Conservation (phyloP, 441 rosid species). For the Biscutella laevigata region DNA sequence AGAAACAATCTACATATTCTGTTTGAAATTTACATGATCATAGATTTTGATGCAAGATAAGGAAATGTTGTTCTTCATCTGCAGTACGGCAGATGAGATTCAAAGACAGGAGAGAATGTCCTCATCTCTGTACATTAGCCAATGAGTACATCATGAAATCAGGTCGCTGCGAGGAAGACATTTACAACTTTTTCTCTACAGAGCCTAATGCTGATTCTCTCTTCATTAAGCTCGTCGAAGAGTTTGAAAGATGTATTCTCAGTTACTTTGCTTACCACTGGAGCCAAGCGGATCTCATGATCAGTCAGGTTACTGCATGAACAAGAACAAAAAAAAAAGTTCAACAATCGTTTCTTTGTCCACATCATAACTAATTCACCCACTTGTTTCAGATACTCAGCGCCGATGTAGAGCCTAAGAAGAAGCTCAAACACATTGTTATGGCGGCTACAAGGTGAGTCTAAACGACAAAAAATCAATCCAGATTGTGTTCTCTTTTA, state of each 20-base stretch:
- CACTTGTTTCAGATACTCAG: constrained; percentile 50
- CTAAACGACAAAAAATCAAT: background rate
- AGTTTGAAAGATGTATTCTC: constrained; percentile 91
- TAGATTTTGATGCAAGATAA: constrained; percentile 8
- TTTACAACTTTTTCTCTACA: constrained; percentile 56
- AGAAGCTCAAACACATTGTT: constrained; percentile 76
- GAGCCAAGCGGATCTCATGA: constrained; percentile 79
- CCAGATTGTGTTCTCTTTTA: background rate
- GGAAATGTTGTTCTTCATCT: background rate
- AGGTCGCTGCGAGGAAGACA: constrained; percentile 70
- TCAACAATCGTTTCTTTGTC: background rate
- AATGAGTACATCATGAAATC: constrained; percentile 66
- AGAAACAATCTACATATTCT: constrained; percentile 1
- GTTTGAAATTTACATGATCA: background rate
- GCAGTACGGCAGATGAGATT: constrained; percentile 95
- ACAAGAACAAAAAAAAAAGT: background rate
- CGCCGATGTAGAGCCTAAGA: constrained; percentile 71
- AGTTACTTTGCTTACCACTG: constrained; percentile 95
- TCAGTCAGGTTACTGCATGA: constrained; percentile 51
- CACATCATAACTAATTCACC: background rate
- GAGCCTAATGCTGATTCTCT: constrained; percentile 82
- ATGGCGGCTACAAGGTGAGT: constrained; percentile 86
- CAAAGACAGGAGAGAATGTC: constrained; percentile 76
- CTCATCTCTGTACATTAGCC: constrained; percentile 73
- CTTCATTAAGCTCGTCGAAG: constrained; percentile 84